Conservation (phyloP, 129 eudicot genomes). For the Escallonia herrerae region DNA sequence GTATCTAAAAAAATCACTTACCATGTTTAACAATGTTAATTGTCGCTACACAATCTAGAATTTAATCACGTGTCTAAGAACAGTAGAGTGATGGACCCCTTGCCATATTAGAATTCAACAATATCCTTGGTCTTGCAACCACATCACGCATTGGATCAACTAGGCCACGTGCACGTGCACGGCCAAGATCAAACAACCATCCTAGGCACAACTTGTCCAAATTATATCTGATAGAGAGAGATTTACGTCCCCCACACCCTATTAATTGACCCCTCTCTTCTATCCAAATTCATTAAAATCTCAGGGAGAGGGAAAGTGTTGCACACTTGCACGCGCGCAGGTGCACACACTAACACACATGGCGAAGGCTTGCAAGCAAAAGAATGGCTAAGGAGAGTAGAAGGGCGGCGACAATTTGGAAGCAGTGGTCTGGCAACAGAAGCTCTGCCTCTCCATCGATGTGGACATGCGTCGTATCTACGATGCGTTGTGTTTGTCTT, state of each 20-base stretch:
- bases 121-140: not conserved
- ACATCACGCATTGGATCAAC: constrained; percentile 15
- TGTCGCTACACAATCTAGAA: no score
- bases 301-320: not conserved
- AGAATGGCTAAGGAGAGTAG: constrained; percentile 45
- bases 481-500: constrained; percentile 16
- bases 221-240: constrained; percentile 7
- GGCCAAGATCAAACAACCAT: constrained; percentile 15
- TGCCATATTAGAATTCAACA: no score
- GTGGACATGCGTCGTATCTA: constrained; percentile 64
- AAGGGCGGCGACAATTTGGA: constrained; percentile 62
- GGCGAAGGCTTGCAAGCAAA: constrained; percentile 85
- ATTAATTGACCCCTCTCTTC: constrained; percentile 9
- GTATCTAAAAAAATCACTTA: no score
- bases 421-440: constrained; percentile 86
- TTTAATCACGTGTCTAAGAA: no score
- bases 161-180: constrained; percentile 8
- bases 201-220: constrained; percentile 39
- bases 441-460: constrained; percentile 83
- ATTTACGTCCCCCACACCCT: constrained; percentile 11
- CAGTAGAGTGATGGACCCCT: no score
- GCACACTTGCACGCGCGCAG: not conserved
- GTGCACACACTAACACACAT: no score
- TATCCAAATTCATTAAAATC: not conserved
- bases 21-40: no score